Evolutionary conservation across 305 asterid genomes (phyloP), one percentile per base, ranked within the genome.

Genomic region (Nicotiana rustica): DNA sequence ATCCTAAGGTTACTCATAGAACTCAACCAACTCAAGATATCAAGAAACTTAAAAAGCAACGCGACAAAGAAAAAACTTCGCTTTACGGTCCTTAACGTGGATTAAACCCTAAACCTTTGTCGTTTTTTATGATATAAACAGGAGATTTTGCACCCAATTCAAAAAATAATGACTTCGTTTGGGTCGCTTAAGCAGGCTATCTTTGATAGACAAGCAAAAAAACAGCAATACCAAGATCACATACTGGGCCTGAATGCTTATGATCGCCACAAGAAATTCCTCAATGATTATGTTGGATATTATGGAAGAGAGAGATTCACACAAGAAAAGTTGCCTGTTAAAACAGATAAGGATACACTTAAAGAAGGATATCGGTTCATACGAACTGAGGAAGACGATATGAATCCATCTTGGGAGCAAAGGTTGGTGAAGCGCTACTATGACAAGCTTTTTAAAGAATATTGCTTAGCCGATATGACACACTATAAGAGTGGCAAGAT

Each of bases 391-490:
- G 98, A 94, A 88, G 99, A 96, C 91, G 99, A 93, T 86, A 83
- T 82, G 92, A 79, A 91, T 87, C 93, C 90, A 33, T 94, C 98
- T 25, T 96, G 99, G 99, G 99, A 94, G 87, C 95, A 93, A 67
- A 94, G 93, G 89, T 92, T 96, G 83, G 99, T 94, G 89, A 96
- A 93, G 87, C 99, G 99, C 82, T 96, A 76, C 66, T 76, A 55
- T 76, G 97, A 93, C 89, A 96, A 96, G 95, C 97, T 96, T 82
- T 96, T 96, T 87, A 94, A 92, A 87, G 95, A 98, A 91, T 96
- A 96, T 82, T 96, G 99, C 90, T 90, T 96, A 89, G 99, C 99
- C 84, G 99, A 96, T 79, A 96, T 96, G 99, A 90, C 97, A 4
- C 97, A 90, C 10, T 96, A 93, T 94, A 96, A 91, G 91, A 88